Base-by-base conservation (phyloP, 345 rosid genomes). In the Draba incana region DNA sequence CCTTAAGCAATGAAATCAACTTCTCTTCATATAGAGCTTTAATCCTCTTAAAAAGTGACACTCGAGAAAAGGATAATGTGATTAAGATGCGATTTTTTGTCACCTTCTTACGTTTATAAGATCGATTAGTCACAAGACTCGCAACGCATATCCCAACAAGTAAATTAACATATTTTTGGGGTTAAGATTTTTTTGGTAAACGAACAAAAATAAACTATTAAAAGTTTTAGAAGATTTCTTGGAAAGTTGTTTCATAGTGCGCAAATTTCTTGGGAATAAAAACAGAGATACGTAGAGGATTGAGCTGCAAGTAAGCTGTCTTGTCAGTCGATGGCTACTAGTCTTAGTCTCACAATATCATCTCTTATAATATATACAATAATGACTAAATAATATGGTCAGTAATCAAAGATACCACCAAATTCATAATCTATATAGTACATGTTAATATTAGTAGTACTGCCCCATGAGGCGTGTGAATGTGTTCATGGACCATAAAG, bases 221-320 rank as follows among this genome's bases (percentile, higher is more conserved):
- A 38, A 39, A 68, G 10, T 27, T 42, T 7, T 30, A 6, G 38
- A 35, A 4, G 57, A 58, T 37, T 51, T 23, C n/a, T 52, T 70
- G 37, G 61, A 13, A 43, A 52, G 3, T 33, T 62, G 62, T 51
- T 16, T 70, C 61, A 31, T 23, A 24, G 63, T 44, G 69, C 55
- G 23, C 41, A 71, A 62, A 62, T 53, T 43, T 71, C 41, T 70
- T 70, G 68, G 75, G 75, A 70, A 70, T 62, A 27, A 53, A 70
- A 62, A 35, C 30, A 24, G 4, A 52, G 68, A 70, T 62, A 9
- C 46, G 33, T 60, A 31, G 15, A 23, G 20, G 24, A 71, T 71
- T 71, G 69, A 42, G 56, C 62, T 4, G 75, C 75, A 71, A 62
- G 75, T n/a, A 71, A 70, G 39, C 23, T 2, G 15, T 62, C 10